Conservation (phyloP, 1,284 basidiomycete species). For the Cryptococcus sp. region DNA sequence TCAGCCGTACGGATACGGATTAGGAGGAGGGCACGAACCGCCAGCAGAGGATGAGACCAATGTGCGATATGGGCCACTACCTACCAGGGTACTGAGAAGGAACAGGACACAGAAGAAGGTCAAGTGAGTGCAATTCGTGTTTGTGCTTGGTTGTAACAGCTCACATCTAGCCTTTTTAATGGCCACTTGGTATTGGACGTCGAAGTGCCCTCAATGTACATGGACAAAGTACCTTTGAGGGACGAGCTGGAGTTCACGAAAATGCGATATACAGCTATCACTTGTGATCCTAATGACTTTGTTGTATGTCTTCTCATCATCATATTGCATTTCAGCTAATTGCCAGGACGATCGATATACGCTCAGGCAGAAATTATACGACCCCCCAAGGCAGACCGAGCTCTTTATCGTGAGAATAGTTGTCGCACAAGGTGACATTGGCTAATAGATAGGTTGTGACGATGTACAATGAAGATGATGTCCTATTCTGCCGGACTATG, state of each 20-base stretch:
- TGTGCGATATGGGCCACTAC: conserved; percentile 70
- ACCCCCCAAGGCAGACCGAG: conserved; percentile 70
- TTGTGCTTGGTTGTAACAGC: neutral
- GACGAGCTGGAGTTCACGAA: conserved; percentile 87
- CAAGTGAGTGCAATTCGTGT: conserved; percentile 53
- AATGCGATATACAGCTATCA: conserved; percentile 91
- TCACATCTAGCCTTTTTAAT: conserved; percentile 62
- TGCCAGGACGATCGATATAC: conserved; percentile 64
- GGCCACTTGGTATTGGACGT: conserved; percentile 87
- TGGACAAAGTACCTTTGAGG: conserved; percentile 68
- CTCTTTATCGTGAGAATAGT: conserved; percentile 60
- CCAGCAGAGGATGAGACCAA: conserved; percentile 41
- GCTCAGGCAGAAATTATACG: conserved; percentile 71
- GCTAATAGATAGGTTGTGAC: conserved; percentile 56
- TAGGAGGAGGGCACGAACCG: conserved; percentile 2
- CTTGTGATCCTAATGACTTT: conserved; percentile 88
- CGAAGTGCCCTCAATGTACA: conserved; percentile 75
- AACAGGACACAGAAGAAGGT: conserved; percentile 89
- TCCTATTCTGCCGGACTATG: conserved; percentile 79
- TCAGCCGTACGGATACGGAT: conserved; percentile 13
- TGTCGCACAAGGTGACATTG: neutral
- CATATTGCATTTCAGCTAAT: neutral
- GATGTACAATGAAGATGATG: conserved; percentile 75
- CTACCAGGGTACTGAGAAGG: conserved; percentile 74
- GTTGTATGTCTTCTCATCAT: conserved; percentile 43